phyloP scores from a whole-genome alignment of 306 rosid species.

The Luffa acutangula region DNA sequence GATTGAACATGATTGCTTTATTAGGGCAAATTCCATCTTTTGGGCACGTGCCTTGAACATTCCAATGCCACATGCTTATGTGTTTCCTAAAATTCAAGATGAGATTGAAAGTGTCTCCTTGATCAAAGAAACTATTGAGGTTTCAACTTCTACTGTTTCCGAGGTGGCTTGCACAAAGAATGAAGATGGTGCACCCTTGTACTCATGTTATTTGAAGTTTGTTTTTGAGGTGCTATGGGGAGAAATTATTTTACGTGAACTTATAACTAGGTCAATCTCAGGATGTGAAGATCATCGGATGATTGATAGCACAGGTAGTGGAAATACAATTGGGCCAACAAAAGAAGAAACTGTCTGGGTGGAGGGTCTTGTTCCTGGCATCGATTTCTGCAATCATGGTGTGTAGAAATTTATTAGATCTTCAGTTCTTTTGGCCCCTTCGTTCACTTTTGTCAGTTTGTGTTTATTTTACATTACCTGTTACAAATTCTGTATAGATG shows the following conservation, averaged over 20 bases:
- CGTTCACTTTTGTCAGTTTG: neutral
- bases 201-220: neutral
- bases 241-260: neutral
- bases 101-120: constrained; percentile 25
- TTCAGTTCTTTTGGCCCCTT: neutral
- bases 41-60: constrained; percentile 92
- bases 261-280: constrained; percentile 17
- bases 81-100: constrained; percentile 60
- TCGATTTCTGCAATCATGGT: constrained; percentile 98
- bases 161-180: constrained; percentile 23
- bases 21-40: constrained; percentile 88
- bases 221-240: neutral
- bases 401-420: constrained; percentile 13
- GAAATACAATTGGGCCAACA: constrained; percentile 20
- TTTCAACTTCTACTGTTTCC: constrained; percentile 11
- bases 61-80: constrained; percentile 76
- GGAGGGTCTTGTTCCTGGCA: constrained; percentile 97
- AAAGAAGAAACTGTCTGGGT: constrained; percentile 69
- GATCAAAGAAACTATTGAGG: constrained; percentile 11
- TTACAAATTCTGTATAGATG: neutral
- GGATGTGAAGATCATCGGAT: constrained; percentile 31
- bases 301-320: constrained; percentile 27
- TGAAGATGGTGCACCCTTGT: constrained; percentile 25
- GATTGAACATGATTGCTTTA: constrained; percentile 16
- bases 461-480: neutral